Evolutionary conservation across 2,329 filamentous ascomycete genomes (phyloP), one percentile per base, ranked within the genome.

Genomic region (Pseudogymnoascus sp.): DNA sequence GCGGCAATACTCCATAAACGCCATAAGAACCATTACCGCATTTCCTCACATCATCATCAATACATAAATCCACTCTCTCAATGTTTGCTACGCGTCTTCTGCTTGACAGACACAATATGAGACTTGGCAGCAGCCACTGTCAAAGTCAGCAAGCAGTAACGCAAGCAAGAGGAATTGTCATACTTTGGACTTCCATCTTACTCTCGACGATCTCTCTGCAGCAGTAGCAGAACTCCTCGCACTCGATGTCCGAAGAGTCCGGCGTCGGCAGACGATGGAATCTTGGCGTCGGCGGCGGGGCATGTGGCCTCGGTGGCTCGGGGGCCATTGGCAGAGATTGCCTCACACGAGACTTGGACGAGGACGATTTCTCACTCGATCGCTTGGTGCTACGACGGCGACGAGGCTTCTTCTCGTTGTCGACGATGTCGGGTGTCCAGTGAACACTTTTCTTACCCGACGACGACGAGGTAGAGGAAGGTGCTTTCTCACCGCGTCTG

Each of bases 221-320:
- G 20, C 61, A 62, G 14, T 37, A 47, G 59, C 63, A 66, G 38
- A 67, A 67, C 37, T 41, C 47, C n/a, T 30, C 41, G 30, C 59
- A 38, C 6, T 20, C 60, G 36, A 64, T 30, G 12, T 68, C 65
- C 18, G 64, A 59, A 33, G 69, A 38, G 38, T 70, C 67, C 7
- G 69, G 69, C 22, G 67, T 67, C 35, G 66, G 63, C 11, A 70
- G 57, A 11, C 68, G 62, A 22, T 41, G 33, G 38, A 64, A 64
- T 30, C 65, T 64, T 15, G 68, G 69, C 59, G 69, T 58, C 61
- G 65, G 64, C 36, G 68, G 68, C 38, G 65, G 67, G 1, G 25
- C 47, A 41, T 62, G 60, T 1, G 14, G 30, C 12, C 58, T 25
- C 12, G 64, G 66, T 20, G 64, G 53, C 37, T 63, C 63, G 28